A percentile compares a stretch with the other conserved stretches of the same genome.
phyloP scores from a whole-genome alignment of 148 eudicot genomes.

The Vaccinium myrtillus region DNA sequence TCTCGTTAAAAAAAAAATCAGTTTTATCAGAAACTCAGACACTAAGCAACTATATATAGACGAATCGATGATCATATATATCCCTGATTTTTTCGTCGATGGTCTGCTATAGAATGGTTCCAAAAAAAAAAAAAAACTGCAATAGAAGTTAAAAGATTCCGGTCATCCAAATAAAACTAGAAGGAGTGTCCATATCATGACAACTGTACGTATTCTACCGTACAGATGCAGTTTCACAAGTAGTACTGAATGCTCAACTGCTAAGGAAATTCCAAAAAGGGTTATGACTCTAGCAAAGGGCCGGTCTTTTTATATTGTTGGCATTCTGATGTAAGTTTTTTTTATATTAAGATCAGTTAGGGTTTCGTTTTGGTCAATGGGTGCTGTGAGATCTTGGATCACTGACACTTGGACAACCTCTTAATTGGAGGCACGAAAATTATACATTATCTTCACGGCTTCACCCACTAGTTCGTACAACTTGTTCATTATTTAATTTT shows the following conservation, averaged over 20 bases:
- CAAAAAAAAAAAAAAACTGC: no score
- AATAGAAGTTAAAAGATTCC: not conserved
- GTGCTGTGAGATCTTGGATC: not conserved
- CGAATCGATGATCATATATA: not conserved
- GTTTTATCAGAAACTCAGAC: not conserved
- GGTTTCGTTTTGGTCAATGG: not conserved
- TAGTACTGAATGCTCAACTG: not conserved
- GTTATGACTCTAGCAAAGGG: not conserved
- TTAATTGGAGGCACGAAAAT: not conserved
- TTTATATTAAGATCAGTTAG: no score
- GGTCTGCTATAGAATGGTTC: no score
- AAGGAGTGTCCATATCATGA: not conserved
- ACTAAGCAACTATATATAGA: not conserved
- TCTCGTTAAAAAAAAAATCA: not conserved
- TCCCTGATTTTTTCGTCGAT: not conserved
- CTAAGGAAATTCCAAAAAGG: not conserved
- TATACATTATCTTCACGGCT: slow-evolving; percentile 8
- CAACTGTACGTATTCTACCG: not conserved
- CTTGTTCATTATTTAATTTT: not conserved
- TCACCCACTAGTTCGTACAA: not conserved
- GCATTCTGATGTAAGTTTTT: not conserved
- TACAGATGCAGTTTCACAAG: not conserved
- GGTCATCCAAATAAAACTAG: not conserved
- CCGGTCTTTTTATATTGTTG: not conserved
- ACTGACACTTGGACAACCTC: slow-evolving; percentile 9